Evolutionary conservation across 495 filamentous ascomycete species (phyloP).

Genomic region (Aspergillus egyptiacus): DNA sequence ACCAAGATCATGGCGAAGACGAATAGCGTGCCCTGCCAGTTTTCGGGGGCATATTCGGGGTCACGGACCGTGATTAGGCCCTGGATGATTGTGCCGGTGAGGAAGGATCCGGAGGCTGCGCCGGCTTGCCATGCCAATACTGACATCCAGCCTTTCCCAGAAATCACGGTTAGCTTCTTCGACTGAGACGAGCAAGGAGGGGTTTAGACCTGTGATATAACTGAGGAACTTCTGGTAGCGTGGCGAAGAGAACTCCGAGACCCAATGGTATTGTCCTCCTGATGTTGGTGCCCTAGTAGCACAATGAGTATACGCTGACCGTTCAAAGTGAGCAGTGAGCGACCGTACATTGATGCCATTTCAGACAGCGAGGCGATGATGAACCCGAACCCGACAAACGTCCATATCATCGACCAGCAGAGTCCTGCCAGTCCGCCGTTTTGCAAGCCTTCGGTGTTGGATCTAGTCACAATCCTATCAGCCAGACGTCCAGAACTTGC

Average conservation of each 20-base stretch:
- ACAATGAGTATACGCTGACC: not conserved
- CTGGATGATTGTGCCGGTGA: conserved; percentile 39
- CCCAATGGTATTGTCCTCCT: conserved; percentile 37
- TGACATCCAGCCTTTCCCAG: conserved; percentile 32
- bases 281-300: conserved; percentile 30
- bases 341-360: conserved; percentile 26
- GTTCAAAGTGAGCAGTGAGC: not conserved
- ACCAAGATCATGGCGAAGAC: conserved; percentile 34
- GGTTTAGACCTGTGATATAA: conserved; percentile 31
- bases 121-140: conserved; percentile 38
- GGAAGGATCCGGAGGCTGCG: conserved; percentile 23
- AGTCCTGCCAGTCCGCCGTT: conserved; percentile 17
- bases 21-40: conserved; percentile 43
- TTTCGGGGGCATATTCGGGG: conserved; percentile 23
- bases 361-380: conserved; percentile 25
- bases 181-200: not conserved
- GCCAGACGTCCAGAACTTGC: not conserved
- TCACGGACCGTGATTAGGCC: conserved; percentile 34
- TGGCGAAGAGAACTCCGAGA: conserved; percentile 24
- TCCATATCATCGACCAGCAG: conserved; percentile 18
- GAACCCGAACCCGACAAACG: conserved; percentile 16
- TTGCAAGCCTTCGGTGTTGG: conserved; percentile 11
- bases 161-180: not conserved
- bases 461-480: not conserved
- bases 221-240: conserved; percentile 35